Base-by-base conservation (phyloP, 257 asterid species). In the Solanum gracilifrons region DNA sequence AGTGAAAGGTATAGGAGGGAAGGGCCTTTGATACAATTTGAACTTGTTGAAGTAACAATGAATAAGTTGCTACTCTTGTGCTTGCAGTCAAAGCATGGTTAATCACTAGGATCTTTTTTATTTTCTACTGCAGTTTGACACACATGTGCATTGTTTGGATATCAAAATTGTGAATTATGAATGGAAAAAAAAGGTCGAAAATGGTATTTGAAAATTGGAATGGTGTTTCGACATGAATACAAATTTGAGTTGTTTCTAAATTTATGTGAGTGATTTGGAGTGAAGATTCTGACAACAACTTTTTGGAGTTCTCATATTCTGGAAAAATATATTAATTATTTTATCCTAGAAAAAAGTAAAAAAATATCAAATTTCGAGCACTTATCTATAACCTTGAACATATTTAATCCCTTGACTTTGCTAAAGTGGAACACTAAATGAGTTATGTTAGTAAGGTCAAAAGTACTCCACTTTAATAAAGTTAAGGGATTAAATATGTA, bases 261-360 rank as follows among this genome's bases (percentile, higher is more conserved):
- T 55, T 51, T 51, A 16, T 51, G 62, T 7, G 64, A 55, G 10
- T 55, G n/a, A 55, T 55, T 55, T 55, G 64, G 23, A 55, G 64
- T 55, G 4, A 55, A 55, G 11, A 55, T 55, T 55, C 0, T 18
- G 9, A 51, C 9, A 48, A 48, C 8, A 2, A 51, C 23, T 51
- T 55, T 2, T 55, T 55, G 25, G 11, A 55, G 64, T 20, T 55
- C 0, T 55, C 0, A 0, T 1, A 55, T 15, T 48, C 21, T 6
- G 25, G 11, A 55, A 20, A 55, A 55, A 0, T 55, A 7, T 55
- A 6, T 5, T 13, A 7, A 0, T 39, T 25, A 2, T 16, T 39
- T 41, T 39, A 76, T 48, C 0, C 60, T 15, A 15, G 60, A 15
- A 48, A 48, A 46, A 43, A 43, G 16, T 43, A 1, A 12, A 41